A percentile compares a stretch with the other conserved stretches of the same genome.
Conservation (phyloP, 2,329 filamentous ascomycete species). For the Cercospora zeae-maydis region DNA sequence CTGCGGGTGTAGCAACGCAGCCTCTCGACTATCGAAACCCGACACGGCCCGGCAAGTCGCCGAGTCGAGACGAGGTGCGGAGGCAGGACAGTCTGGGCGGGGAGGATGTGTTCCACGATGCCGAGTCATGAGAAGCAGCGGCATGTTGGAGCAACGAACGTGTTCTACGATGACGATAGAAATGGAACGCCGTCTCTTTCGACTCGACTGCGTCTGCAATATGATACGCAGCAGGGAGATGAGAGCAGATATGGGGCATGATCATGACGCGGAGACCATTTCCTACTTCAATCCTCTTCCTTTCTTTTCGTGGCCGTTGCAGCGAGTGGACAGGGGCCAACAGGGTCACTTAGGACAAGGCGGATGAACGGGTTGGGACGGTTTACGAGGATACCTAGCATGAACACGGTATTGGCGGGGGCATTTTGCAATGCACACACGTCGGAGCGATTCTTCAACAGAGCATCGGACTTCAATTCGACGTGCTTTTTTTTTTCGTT, state of each 20-base stretch:
- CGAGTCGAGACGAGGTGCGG: slow-evolving; percentile 23
- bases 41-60: slow-evolving; percentile 3
- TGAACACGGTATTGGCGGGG: slow-evolving; percentile 2
- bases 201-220: not conserved
- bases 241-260: not conserved
- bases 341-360: not conserved
- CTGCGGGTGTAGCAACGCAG: slow-evolving; percentile 12
- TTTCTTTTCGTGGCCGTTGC: not conserved
- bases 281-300: not conserved
- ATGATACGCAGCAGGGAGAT: not conserved
- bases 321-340: not conserved
- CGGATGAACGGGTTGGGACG: not conserved
- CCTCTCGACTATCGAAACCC: slow-evolving; percentile 15
- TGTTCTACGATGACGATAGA: not conserved
- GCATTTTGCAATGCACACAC: not conserved
- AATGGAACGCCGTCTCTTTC: not conserved
- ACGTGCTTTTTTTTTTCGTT: not conserved
- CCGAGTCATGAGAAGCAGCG: slow-evolving; percentile 34
- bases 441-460: slow-evolving; percentile 16
- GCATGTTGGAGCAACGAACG: not conserved
- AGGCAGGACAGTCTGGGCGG: slow-evolving; percentile 42
- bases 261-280: not conserved
- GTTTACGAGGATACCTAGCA: not conserved
- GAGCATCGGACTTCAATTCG: not conserved
- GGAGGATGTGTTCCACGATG: slow-evolving; percentile 49